Conservation (phyloP, 1,284 basidiomycete genomes). For the Ceratobasidium sp. region DNA sequence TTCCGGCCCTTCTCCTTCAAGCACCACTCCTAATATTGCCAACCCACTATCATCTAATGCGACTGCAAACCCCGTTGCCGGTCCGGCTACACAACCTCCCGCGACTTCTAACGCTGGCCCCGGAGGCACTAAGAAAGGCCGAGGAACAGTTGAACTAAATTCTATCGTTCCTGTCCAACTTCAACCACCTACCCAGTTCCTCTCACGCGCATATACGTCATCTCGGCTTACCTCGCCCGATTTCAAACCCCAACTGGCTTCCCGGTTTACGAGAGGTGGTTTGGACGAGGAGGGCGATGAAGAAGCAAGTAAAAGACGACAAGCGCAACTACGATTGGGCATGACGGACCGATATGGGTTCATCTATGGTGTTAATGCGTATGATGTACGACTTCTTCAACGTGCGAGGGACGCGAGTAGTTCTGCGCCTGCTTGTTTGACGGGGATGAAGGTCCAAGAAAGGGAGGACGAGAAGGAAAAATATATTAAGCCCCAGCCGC, state of each 20-base stretch:
- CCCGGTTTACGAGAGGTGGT: slow-evolving; percentile 59
- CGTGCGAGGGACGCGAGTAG: slow-evolving; percentile 74
- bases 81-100: slow-evolving; percentile 51
- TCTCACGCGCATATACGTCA: slow-evolving; percentile 56
- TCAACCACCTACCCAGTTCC: slow-evolving; percentile 79
- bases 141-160: slow-evolving; percentile 80
- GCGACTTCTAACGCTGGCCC: slow-evolving; percentile 47
- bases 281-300: not conserved
- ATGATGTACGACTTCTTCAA: slow-evolving; percentile 77
- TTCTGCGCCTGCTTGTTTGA: slow-evolving; percentile 80
- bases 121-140: slow-evolving; percentile 47
- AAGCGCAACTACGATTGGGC: slow-evolving; percentile 7
- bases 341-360: slow-evolving; percentile 95
- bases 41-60: slow-evolving; percentile 47
- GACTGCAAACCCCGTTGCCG: slow-evolving; percentile 43
- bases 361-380: slow-evolving; percentile 68
- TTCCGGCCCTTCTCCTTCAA: not conserved
- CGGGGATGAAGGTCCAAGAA: slow-evolving; percentile 85
- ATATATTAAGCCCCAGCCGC: slow-evolving; percentile 31
- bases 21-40: slow-evolving; percentile 45
- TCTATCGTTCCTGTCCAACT: slow-evolving; percentile 84
- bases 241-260: slow-evolving; percentile 55
- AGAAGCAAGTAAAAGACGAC: slow-evolving; percentile 42
- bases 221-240: slow-evolving; percentile 45
- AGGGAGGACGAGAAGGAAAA: slow-evolving; percentile 62